These are phyloP conservation scores for Chrysoporthe deuterocubensis DNA, from an alignment of 2,329 filamentous ascomycete species.

Conservation along the genomic window DNA sequence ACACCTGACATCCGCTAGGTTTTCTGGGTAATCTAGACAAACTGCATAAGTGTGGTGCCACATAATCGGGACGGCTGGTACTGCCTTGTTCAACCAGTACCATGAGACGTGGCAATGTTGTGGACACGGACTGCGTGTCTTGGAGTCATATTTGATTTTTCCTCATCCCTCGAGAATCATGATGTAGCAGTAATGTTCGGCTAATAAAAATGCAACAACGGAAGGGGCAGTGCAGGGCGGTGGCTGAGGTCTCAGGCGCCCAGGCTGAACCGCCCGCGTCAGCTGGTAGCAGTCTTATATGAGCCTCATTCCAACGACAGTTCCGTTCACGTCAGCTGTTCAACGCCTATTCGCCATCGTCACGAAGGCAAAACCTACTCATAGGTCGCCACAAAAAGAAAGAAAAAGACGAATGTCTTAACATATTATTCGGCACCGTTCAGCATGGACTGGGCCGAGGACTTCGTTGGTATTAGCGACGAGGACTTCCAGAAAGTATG, in stretches of 20 bases:
- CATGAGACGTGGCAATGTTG: too few relatives aligned
- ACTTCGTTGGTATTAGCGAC: background rate
- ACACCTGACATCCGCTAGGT: too few relatives aligned
- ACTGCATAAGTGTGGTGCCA: too few relatives aligned
- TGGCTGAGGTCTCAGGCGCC: too few relatives aligned
- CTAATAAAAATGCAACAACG: too few relatives aligned
- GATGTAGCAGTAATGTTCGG: too few relatives aligned
- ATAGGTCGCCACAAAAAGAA: background rate
- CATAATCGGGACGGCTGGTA: too few relatives aligned
- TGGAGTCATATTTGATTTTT: too few relatives aligned
- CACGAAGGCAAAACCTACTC: background rate
- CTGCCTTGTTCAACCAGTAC: too few relatives aligned
- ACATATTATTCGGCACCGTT: background rate
- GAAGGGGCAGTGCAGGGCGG: too few relatives aligned
- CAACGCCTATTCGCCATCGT: background rate
- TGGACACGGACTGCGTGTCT: too few relatives aligned
- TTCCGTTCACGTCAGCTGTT: background rate
- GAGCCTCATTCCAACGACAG: background rate
- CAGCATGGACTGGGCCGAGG: constrained; percentile 11
- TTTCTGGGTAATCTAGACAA: background rate
- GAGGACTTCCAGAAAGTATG: constrained; percentile 10
- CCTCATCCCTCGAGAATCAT: too few relatives aligned
- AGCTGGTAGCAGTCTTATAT: background rate
- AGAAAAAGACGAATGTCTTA: background rate
- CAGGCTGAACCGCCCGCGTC: background rate